Base-by-base conservation (phyloP, 2,329 filamentous ascomycete genomes). In the Ascochyta viciae-villosae region DNA sequence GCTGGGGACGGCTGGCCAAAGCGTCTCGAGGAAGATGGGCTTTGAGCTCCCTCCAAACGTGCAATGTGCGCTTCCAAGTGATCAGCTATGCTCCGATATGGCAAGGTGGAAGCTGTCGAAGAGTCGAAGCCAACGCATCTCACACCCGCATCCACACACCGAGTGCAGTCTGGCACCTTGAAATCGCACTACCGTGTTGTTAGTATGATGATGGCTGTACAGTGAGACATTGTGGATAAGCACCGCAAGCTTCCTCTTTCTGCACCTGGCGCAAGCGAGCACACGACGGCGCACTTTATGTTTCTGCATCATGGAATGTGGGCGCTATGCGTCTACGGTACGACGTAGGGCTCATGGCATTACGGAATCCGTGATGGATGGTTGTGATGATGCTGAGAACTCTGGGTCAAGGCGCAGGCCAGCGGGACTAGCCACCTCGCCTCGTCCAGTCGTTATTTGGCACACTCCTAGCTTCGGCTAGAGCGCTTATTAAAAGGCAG, bases 241-340 rank as follows among this genome's bases (percentile, higher is more conserved):
- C 59, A 74, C 72, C 65, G 70, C 68, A 54, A 74, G 70, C 60
- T 72, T 73, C 44, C 72, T 64, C 59, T 72, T 74, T 34, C 72
- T 62, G 57, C 72, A 75, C 54, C 72, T 67, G 12, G 72, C 72
- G 57, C 72, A 75, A 41, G 72, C 72, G 38, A 75, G 64, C 51
- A 75, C 72, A 16, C 72, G 61, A 38, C 72, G 67, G 42, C 72
- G 66, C 38, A 75, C 72, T 61, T 70, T 75, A 49, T 65, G 68
- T 43, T 59, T 71, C 62, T 73, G 66, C 71, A 73, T 74, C 26
- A 57, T 58, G 57, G 38, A 57, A 47, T 37, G 33, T 45, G 46
- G 44, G 45, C 56, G 57, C 60, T 47, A 57, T 49, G 56, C 59
- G 54, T 60, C 49, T 58, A 50, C 34, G 60, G 39, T 43, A 43